Evolutionary conservation across 768 basidiomycete genomes (phyloP), one percentile per base, ranked within the genome.

Genomic region (Trametes cingulata): DNA sequence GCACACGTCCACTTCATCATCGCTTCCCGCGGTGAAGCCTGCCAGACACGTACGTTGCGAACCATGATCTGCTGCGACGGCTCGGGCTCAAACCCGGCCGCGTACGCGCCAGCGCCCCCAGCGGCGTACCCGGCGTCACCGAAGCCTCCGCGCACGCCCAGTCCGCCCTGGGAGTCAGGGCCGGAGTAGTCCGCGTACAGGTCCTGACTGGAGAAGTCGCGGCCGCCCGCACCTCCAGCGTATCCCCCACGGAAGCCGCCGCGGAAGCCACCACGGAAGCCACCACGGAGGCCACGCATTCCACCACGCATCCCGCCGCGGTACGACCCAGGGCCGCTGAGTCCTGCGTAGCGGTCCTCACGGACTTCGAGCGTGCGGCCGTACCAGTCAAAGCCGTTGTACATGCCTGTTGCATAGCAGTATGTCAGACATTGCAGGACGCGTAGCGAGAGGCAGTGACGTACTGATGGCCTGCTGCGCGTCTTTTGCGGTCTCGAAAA

Each of bases 61-160:
- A 98, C 95, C 85, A 96, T 91, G 70, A 99, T 98, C 77, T 99
- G 96, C 72, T 94, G 91, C 71, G 90, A 95, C 4, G 95, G 95
- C 67, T 95, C 91, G 2, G 91, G 81, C 50, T 85, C 73, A 55
- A 61, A 76, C 25, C 67, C 87, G 14, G 75, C 8, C 2, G 7
- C 71, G 63, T 77, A 83, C 15, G 71, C 76, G 14, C 69, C 77
- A 0, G 69, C 77, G 14, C 74, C 75, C 17, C 72, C 73, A 33
- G 70, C 74, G 19, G 70, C 73, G 6, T 67, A 75, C 71, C n/a
- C 76, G 70, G 15, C 73, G 56, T 63, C 62, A 6, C 69, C 70
- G 22, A 71, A 72, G 25, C 69, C 72, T n/a, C 70, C 71, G 61
- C 77, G 75, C 73, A 66, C 67, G 27, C 73, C 74, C 70, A 67